Evolutionary conservation across 2,329 filamentous ascomycete genomes (phyloP), one percentile per base, ranked within the genome.

Genomic region (Coniochaeta sp.): DNA sequence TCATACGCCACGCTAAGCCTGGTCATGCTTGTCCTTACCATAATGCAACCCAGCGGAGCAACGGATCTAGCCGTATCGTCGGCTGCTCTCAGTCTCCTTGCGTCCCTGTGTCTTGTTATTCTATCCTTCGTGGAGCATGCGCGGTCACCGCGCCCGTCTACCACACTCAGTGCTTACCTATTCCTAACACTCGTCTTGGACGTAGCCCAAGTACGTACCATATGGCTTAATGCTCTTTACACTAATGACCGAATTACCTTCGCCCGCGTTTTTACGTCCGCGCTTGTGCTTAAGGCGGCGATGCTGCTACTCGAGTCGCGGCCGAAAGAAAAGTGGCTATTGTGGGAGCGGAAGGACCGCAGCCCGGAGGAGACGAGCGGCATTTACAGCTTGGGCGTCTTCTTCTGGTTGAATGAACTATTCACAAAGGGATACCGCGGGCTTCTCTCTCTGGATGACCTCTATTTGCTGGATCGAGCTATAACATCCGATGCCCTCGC

Each of bases 81-180:
- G n/a, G n/a, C 64, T 68, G 36, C 55, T 64, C 0, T 60, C 68
- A 4, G 57, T 65, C 7, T 63, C 64, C 7, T 58, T 71, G 40
- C 60, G 52, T 8, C 60, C 71, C 4, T 40, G 16, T 40, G 5
- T 9, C 38, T 40, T 17, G 38, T 10, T 17, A 17, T 10, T 40
- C 38, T 40, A 16, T 71, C 71, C 2, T 65, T 73, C 5, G 50
- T 70, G 3, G 57, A 73, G 63, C 72, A 74, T 57, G 47, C 60
- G 4, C 65, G 67, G 17, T 69, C 74, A 1, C 69, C 68, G 0
- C 69, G 76, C 1, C 78, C 79, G 0, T 82, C 79, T 0, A 66
- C 75, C 0, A 58, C 81, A 2, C 65, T 82, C 14, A 73, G 66
- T 17, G 61, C 65, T 12, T 82, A 77, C 57, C 61, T 82, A 3